phyloP scores from a whole-genome alignment of 257 asterid genomes.

The Rehmannia glutinosa region DNA sequence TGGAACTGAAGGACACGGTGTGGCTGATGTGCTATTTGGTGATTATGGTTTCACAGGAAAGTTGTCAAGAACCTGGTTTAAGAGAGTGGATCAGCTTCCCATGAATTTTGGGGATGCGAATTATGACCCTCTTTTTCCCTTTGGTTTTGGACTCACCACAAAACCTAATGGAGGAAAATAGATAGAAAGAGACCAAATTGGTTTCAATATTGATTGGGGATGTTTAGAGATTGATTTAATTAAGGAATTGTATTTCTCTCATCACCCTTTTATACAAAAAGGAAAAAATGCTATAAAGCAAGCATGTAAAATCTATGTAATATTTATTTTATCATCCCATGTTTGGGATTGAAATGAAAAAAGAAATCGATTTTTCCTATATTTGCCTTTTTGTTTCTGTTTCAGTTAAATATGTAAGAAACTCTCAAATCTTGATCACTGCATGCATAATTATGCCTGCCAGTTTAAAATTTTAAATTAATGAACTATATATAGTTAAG shows the following conservation, averaged over 20 bases:
- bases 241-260: background rate
- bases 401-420: background rate
- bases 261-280: background rate
- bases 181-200: background rate
- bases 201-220: background rate
- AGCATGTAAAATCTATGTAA: background rate
- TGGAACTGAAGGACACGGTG: slow-evolving; percentile 52
- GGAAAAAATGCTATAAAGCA: background rate
- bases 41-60: slow-evolving; percentile 23
- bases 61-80: slow-evolving; percentile 25
- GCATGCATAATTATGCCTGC: no score
- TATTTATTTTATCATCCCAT: background rate
- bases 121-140: slow-evolving; percentile 35
- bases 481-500: no score
- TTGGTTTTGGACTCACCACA: slow-evolving; percentile 40
- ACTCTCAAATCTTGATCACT: background rate
- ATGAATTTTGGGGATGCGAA: slow-evolving; percentile 20
- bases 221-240: background rate
- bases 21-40: slow-evolving; percentile 28
- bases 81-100: slow-evolving; percentile 20
- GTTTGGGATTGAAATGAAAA: background rate
- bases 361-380: background rate
- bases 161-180: background rate
- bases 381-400: background rate
- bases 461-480: no score